A percentile compares a stretch with the other conserved stretches of the same genome.
phyloP scores from a whole-genome alignment of 2,329 filamentous ascomycete genomes.

The Tolypocladium sp. region DNA sequence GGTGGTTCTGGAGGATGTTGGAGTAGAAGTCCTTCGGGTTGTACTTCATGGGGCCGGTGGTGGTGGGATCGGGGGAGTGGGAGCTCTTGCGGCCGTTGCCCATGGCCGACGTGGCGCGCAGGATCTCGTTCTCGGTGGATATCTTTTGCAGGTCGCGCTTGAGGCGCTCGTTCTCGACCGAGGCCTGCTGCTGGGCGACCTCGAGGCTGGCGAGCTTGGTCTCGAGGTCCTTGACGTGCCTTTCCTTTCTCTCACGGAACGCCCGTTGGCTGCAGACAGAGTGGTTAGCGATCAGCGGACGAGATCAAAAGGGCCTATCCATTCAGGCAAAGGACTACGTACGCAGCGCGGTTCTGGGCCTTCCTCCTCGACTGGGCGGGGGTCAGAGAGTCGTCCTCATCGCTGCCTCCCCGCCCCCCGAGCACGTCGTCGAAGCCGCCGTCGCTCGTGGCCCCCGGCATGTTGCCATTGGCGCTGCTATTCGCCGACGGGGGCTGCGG shows the following conservation, averaged over 20 bases:
- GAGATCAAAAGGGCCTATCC: neutral
- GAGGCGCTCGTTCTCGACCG: constrained; percentile 77
- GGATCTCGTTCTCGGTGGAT: constrained; percentile 84
- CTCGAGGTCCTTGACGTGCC: constrained; percentile 88
- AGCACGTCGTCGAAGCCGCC: constrained; percentile 22
- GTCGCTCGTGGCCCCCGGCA: constrained; percentile 25
- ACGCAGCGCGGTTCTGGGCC: constrained; percentile 54
- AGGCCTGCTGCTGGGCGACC: constrained; percentile 60
- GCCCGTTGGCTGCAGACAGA: constrained; percentile 67
- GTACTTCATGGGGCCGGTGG: constrained; percentile 61
- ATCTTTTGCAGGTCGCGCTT: constrained; percentile 77
- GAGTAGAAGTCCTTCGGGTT: constrained; percentile 65
- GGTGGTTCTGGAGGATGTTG: constrained; percentile 50
- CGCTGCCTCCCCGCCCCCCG: constrained; percentile 32
- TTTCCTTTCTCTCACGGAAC: constrained; percentile 92
- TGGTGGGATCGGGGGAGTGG: constrained; percentile 36
- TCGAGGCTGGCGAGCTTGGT: constrained; percentile 72
- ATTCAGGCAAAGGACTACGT: constrained; percentile 21
- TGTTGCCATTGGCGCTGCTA: constrained; percentile 9
- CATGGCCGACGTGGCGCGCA: constrained; percentile 64
- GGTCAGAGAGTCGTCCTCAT: constrained; percentile 46
- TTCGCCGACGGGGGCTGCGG: constrained; percentile 10
- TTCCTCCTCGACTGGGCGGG: constrained; percentile 51
- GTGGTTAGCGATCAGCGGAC: neutral
- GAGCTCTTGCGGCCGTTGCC: constrained; percentile 21